Percentiles rank a stretch among this genome's conserved stretches.
These are phyloP conservation scores for Oropetium thomaeum DNA, from an alignment of 176 grass and related monocot species.

Conservation along the genomic window DNA sequence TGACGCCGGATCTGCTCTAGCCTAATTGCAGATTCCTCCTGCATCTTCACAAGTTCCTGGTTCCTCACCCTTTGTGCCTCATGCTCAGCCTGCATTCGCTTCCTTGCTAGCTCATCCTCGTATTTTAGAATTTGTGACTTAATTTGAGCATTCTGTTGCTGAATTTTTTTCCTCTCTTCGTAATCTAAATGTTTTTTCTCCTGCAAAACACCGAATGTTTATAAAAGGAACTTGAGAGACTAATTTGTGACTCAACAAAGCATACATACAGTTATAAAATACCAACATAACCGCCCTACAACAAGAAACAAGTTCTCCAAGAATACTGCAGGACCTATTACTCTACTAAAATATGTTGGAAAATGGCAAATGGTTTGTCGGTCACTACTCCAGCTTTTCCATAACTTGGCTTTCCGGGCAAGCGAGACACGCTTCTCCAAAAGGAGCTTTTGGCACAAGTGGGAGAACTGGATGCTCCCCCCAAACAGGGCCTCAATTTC, in stretches of 20 bases:
- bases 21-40: slow-evolving; percentile 82
- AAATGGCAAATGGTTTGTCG: too few relatives aligned
- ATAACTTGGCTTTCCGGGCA: too few relatives aligned
- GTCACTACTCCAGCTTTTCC: too few relatives aligned
- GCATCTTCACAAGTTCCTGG: slow-evolving; percentile 94
- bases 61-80: slow-evolving; percentile 89
- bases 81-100: slow-evolving; percentile 68
- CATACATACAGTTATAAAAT: background rate
- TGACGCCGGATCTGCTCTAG: slow-evolving; percentile 70
- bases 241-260: background rate
- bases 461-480: too few relatives aligned
- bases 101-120: slow-evolving; percentile 83
- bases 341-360: background rate
- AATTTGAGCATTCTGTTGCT: slow-evolving; percentile 55
- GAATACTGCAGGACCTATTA: background rate
- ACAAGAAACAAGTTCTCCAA: background rate
- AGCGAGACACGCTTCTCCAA: too few relatives aligned
- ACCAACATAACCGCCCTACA: background rate
- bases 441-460: too few relatives aligned
- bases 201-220: slow-evolving; percentile 46
- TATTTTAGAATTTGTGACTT: slow-evolving; percentile 73
- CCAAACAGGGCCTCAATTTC: too few relatives aligned
- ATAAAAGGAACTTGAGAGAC: slow-evolving; percentile 1
- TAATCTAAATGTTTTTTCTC: slow-evolving; percentile 72
- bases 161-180: slow-evolving; percentile 80